These are phyloP conservation scores for Croton laevigatus DNA, from an alignment of 441 rosid species.

Conservation along the genomic window DNA sequence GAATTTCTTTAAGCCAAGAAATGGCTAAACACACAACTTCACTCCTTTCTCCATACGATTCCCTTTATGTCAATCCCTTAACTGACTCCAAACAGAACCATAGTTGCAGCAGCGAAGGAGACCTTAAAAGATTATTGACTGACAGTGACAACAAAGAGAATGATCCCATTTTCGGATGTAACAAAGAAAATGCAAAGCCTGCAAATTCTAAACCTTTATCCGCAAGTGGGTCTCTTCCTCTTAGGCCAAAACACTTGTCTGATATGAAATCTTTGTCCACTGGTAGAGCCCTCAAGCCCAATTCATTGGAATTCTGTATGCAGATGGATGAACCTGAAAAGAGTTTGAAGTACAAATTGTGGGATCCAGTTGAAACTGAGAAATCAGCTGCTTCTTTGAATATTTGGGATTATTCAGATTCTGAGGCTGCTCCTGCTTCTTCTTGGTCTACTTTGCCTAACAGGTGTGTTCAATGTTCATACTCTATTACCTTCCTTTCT, in stretches of 20 bases:
- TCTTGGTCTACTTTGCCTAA: constrained; percentile 92
- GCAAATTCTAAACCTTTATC: constrained; percentile 38
- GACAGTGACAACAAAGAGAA: constrained; percentile 54
- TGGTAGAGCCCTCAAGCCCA: constrained; percentile 54
- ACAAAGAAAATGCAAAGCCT: constrained; percentile 40
- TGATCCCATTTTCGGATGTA: constrained; percentile 21
- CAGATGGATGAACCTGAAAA: constrained; percentile 63
- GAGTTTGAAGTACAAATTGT: constrained; percentile 42
- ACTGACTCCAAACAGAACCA: constrained; percentile 39
- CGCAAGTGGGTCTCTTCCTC: constrained; percentile 33
- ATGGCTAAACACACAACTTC: constrained; percentile 27
- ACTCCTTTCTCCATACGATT: constrained; percentile 33
- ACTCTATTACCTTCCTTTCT: too few relatives aligned
- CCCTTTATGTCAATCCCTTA: constrained; percentile 40
- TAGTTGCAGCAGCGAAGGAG: constrained; percentile 46
- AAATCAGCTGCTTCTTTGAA: constrained; percentile 64
- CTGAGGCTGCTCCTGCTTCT: constrained; percentile 94
- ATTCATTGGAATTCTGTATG: constrained; percentile 76
- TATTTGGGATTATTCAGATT: constrained; percentile 91
- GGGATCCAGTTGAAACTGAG: constrained; percentile 66
- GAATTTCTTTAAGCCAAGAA: not conserved
- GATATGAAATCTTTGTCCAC: constrained; percentile 56
- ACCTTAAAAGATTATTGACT: constrained; percentile 19
- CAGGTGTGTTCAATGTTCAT: constrained; percentile 33
- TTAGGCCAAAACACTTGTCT: constrained; percentile 32